These are phyloP conservation scores for Pseudocercospora fijiensis DNA, from an alignment of 2,329 filamentous ascomycete species.

Conservation along the genomic window DNA sequence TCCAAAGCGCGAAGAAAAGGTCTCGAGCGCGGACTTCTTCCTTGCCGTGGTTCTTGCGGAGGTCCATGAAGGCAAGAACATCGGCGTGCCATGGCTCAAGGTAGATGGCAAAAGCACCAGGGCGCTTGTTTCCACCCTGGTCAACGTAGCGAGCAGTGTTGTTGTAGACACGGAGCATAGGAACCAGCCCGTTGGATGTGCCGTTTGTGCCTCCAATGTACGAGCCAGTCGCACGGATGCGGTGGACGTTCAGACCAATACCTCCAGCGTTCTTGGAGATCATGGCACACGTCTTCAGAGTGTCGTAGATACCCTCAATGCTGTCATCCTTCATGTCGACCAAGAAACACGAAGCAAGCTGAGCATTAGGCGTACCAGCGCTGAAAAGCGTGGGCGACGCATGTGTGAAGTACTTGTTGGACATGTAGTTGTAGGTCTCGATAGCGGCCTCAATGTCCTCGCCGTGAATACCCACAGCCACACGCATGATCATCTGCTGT, in stretches of 20 bases:
- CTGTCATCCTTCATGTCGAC: constrained; percentile 99
- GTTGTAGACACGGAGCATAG: constrained; percentile 98
- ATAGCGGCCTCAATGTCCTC: constrained; percentile 91
- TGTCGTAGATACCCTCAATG: constrained; percentile 99
- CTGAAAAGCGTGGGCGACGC: constrained; percentile 98
- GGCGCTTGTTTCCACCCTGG: constrained; percentile 98
- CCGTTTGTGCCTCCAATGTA: constrained; percentile 99
- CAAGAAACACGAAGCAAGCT: constrained; percentile 97
- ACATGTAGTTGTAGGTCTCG: constrained; percentile 99
- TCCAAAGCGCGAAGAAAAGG: constrained; percentile 97
- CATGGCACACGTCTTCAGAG: constrained; percentile 98
- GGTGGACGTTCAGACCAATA: constrained; percentile 94
- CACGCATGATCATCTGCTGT: constrained; percentile 99
- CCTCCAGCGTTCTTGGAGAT: constrained; percentile 99
- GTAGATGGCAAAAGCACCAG: constrained; percentile 97
- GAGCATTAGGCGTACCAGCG: constrained; percentile 88
- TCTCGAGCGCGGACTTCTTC: constrained; percentile 96
- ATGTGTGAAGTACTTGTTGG: constrained; percentile 96
- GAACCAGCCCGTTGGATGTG: constrained; percentile 93
- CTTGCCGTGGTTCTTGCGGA: constrained; percentile 99
- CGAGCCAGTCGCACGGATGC: constrained; percentile 93
- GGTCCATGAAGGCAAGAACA: constrained; percentile 94
- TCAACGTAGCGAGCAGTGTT: constrained; percentile 99
- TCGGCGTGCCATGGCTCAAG: constrained; percentile 98
- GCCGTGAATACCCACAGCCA: constrained; percentile 93